phyloP scores from a whole-genome alignment of 805 yeast species.

The Ogataea minuta region DNA sequence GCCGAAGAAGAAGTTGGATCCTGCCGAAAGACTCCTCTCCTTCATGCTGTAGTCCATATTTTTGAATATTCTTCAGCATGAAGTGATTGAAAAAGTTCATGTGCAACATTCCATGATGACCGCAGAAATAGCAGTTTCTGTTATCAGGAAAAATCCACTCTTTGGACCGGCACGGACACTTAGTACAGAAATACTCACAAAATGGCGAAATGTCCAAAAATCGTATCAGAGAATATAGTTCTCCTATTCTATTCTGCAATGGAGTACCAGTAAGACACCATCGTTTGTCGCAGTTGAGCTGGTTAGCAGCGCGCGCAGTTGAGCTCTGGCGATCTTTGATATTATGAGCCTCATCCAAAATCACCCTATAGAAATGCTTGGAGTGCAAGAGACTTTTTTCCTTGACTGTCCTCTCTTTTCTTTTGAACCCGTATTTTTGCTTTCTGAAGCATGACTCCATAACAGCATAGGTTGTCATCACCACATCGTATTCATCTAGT shows the following conservation, averaged over 20 bases:
- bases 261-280: conserved; percentile 98
- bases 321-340: conserved; percentile 93
- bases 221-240: conserved; percentile 86
- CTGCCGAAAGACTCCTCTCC: conserved; percentile 77
- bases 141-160: conserved; percentile 86
- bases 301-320: conserved; percentile 89
- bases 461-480: conserved; percentile 90
- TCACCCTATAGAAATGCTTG: conserved; percentile 75
- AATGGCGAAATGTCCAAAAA: conserved; percentile 84
- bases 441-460: conserved; percentile 83
- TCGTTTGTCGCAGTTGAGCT: conserved; percentile 64
- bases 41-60: conserved; percentile 76
- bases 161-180: conserved; percentile 77
- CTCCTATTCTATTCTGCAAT: conserved; percentile 93
- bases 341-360: conserved; percentile 96
- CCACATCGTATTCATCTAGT: conserved; percentile 66
- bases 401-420: conserved; percentile 68
- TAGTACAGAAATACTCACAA: conserved; percentile 87
- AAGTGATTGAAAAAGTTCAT: conserved; percentile 95
- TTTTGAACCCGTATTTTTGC: conserved; percentile 76
- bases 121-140: conserved; percentile 82
- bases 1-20: conserved; percentile 69
- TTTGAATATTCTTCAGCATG: conserved; percentile 90
- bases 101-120: conserved; percentile 92
- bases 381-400: conserved; percentile 75